phyloP scores from a whole-genome alignment of 164 flowering plant species.

The Magnolia sinica region DNA sequence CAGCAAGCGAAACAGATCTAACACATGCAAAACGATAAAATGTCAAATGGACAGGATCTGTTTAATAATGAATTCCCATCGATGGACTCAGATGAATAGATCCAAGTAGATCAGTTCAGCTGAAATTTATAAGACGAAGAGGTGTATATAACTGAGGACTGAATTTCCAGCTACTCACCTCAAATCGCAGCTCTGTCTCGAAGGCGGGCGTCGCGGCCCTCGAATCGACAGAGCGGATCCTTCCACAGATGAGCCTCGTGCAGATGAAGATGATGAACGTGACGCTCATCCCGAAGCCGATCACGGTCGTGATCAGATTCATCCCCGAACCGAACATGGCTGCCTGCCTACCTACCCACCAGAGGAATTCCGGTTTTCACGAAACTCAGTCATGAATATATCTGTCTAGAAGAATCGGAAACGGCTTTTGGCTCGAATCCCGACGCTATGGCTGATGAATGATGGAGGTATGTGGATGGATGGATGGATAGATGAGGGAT shows the following conservation, averaged over 20 bases:
- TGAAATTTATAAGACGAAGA: too few relatives aligned
- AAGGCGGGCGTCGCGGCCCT: constrained; percentile 32
- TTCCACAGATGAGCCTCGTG: constrained; percentile 68
- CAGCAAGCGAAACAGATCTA: too few relatives aligned
- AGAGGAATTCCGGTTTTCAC: too few relatives aligned
- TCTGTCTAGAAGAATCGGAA: background rate
- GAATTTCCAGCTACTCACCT: constrained; percentile 13
- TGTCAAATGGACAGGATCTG: too few relatives aligned
- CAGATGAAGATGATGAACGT: constrained; percentile 76
- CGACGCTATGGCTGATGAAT: background rate
- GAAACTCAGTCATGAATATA: too few relatives aligned
- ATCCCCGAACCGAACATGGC: constrained; percentile 26
- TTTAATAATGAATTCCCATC: too few relatives aligned
- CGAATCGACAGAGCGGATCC: constrained; percentile 38
- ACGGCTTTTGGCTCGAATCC: background rate
- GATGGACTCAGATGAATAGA: too few relatives aligned
- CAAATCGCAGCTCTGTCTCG: constrained; percentile 51
- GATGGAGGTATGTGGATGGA: background rate
- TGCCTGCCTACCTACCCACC: background rate
- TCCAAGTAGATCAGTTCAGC: too few relatives aligned
- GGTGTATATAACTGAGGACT: too few relatives aligned
- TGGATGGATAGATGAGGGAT: background rate
- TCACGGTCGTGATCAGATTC: constrained; percentile 67
- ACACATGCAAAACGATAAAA: too few relatives aligned
- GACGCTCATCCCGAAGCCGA: constrained; percentile 83